These are phyloP conservation scores for Eremothecium gossypii DNA, from an alignment of 1,139 yeast genomes.

Conservation along the genomic window DNA sequence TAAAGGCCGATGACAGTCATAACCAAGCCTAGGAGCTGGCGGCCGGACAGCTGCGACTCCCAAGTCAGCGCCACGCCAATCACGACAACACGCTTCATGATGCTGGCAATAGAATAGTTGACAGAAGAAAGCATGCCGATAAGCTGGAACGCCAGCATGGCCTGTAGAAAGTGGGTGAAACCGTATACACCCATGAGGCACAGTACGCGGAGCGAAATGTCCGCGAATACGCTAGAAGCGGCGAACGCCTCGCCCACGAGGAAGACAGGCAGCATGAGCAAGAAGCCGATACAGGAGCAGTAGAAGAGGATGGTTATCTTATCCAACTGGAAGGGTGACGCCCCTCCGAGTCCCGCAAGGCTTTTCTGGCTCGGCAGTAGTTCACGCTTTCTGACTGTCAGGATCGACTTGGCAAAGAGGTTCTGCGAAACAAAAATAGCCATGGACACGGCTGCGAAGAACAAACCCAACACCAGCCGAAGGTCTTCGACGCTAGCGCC, in stretches of 20 bases:
- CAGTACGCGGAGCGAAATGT: slow-evolving; percentile 32
- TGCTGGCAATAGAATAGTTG: slow-evolving; percentile 83
- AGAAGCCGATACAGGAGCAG: slow-evolving; percentile 75
- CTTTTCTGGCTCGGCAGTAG: slow-evolving; percentile 18
- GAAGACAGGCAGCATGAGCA: slow-evolving; percentile 71
- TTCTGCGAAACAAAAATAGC: slow-evolving; percentile 84
- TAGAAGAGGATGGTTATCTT: slow-evolving; percentile 75
- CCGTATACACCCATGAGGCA: slow-evolving; percentile 52
- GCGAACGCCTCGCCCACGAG: slow-evolving; percentile 34
- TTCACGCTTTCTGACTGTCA: slow-evolving; percentile 41
- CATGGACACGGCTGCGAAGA: slow-evolving; percentile 74
- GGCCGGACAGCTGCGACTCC: slow-evolving; percentile 51
- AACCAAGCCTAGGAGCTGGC: slow-evolving; percentile 61
- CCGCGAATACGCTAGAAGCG: slow-evolving; percentile 15
- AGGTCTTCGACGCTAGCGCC: slow-evolving; percentile 22
- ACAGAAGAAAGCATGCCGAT: slow-evolving; percentile 81
- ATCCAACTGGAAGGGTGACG: slow-evolving; percentile 41
- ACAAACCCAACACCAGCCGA: slow-evolving; percentile 48
- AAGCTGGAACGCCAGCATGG: slow-evolving; percentile 80
- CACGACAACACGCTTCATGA: slow-evolving; percentile 78
- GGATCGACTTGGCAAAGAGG: slow-evolving; percentile 75
- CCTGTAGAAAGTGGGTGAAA: slow-evolving; percentile 72
- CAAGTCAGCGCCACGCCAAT: slow-evolving; percentile 71
- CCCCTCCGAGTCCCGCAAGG: slow-evolving; percentile 11
- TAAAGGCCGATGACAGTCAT: slow-evolving; percentile 60